Evolutionary conservation across 1,284 basidiomycete genomes (phyloP), one percentile per base, ranked within the genome.

Genomic region (Irpex sp.): DNA sequence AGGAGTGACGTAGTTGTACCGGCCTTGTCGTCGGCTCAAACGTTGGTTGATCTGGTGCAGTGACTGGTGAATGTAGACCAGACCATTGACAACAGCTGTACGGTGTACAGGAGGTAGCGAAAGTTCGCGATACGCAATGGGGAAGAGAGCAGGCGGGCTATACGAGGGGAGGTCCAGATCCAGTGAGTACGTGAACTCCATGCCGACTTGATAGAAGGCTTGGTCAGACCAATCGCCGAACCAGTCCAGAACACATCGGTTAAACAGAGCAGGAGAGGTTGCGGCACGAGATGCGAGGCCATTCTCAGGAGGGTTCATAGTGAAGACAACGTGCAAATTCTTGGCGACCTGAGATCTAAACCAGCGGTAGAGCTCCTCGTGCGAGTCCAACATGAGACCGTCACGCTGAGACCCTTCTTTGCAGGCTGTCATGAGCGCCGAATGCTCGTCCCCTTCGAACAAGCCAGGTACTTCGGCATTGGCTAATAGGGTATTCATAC

Each of bases 401-500:
- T 99, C 95, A 17, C 96, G 88, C 73, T 98, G 95, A 15, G 96
- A 97, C 0, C 97, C 97, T 78, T 99, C 97, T 75, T 98, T 98
- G 78, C 97, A 97, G 1, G 96, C 95, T 2, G 95, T 98, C 93
- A 99, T 98, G 61, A 99, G 80, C 43, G 95, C 92, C 13, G 95
- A 88, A 74, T 98, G 92, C 74, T 99, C 97, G 71, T 99, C 97
- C 11, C 96, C 96, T 76, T 98, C 96, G 71, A 99, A 99, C 11
- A 99, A 83, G 74, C 98, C 97, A 0, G 97, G 97, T 15, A 99
- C 97, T 76, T 99, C 97, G n/a, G 97, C 97, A 71, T 99, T 99
- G 47, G 97, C 98, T 11, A 99, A 86, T 3, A 99, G 86, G 0
- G 96, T 99, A 76, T 99, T 99, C 95, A 99, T 98, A 37, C 97